Percentiles rank a stretch among this genome's conserved stretches.
Conservation (phyloP, 148 eudicot species). For the Simmondsia chinensis region DNA sequence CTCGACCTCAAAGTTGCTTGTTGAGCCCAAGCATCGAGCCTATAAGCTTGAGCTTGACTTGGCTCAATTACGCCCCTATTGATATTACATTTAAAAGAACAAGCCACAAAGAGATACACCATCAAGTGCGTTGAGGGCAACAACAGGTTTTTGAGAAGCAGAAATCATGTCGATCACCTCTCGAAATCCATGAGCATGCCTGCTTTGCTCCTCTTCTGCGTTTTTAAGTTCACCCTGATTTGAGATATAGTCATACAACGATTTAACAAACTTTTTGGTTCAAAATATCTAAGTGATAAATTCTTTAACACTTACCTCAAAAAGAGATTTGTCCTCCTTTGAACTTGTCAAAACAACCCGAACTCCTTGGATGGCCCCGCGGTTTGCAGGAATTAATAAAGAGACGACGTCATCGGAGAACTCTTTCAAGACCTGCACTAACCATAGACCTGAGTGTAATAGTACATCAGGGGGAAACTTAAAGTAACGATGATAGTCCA, state of each 20-base stretch:
- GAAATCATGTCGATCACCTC: constrained; percentile 93
- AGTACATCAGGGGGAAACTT: too few species aligned
- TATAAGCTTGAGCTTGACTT: too few species aligned
- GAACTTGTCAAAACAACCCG: constrained; percentile 75
- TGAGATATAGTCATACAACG: background rate
- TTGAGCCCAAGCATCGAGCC: too few species aligned
- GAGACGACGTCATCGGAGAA: constrained; percentile 62
- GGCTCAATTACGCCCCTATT: too few species aligned
- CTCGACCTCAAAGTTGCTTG: too few species aligned
- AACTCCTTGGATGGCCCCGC: constrained; percentile 64
- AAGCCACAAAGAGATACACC: constrained; percentile 35
- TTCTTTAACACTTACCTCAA: constrained; percentile 43
- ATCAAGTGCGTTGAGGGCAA: constrained; percentile 76
- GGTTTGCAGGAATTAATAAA: constrained; percentile 42
- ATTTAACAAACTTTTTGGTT: background rate
- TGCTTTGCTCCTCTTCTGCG: constrained; percentile 59
- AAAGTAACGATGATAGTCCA: too few species aligned
- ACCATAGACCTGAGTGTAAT: constrained; percentile 4
- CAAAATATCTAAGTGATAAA: too few species aligned
- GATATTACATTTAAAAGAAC: background rate
- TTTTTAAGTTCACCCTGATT: constrained; percentile 48
- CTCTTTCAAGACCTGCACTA: constrained; percentile 46
- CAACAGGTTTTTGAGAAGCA: constrained; percentile 79
- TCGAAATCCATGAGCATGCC: constrained; percentile 69
- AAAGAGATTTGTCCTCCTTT: constrained; percentile 52